Base-by-base conservation (phyloP, 768 basidiomycete species). In the Gymnopilus dilepis region DNA sequence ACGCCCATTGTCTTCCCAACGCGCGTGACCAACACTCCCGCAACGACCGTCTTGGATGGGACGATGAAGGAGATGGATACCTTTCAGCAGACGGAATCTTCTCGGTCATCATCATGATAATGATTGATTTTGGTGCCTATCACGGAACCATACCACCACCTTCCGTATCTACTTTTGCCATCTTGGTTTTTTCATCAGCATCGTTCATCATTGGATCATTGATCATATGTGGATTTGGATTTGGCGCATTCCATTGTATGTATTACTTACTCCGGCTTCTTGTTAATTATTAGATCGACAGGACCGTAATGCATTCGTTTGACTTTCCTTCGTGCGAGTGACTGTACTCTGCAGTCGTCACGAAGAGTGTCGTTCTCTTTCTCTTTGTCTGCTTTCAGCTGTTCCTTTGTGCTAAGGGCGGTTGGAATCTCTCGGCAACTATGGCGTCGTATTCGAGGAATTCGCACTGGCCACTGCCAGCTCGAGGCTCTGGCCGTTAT, bases 1-100 rank as follows among this genome's bases (percentile, higher is more conserved):
- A 62, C 61, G 4, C 56, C 61, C 2, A 62, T 62, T 17, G 51
- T 58, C 3, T 62, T 62, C 37, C 61, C 61, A 3, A 58, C 43
- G 21, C 50, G 51, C 3, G 47, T 22, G 48, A 51, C 34, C 3
- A 30, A 24, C 22, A 43, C 45, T 0, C 19, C 34, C n/a, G 43
- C 60, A 3, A 55, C 45, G 1, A 31, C 26, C 15, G 47, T 17
- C 17, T 5, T 26, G 12, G 45, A 50, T 26, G 43, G 47, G 8
- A 40, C 52, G 21, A 60, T 53, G 13, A 60, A 60, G 24, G 59
- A 60, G 28, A 38, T 34, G 9, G 53, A 60, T 17, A 54, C 53
- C 4, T 28, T 60, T 5, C 59, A 55, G 56, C 28, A 24, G 21
- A 31, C 42, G 6, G 30, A 34, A 6, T 45, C 42, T 8, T 41